phyloP scores from a whole-genome alignment of 192 early-diverging fungal species.

The Umbelopsis vinacea region DNA sequence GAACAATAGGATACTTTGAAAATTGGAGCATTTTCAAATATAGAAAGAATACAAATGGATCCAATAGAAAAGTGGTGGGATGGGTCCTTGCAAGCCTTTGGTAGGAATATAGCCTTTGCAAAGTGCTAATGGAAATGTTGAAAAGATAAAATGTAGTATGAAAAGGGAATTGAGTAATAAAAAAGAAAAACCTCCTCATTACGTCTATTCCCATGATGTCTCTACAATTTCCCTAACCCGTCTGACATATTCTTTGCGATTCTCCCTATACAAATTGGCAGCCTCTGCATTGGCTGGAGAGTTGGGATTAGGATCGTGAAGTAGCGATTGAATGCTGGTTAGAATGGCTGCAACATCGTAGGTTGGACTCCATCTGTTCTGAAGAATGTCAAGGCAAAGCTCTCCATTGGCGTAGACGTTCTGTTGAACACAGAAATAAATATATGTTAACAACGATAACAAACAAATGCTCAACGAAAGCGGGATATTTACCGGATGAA shows the following conservation, averaged over 20 bases:
- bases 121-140: conserved; percentile 1
- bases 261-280: conserved; percentile 90
- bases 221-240: conserved; percentile 92
- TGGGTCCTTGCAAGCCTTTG: neutral
- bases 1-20: neutral
- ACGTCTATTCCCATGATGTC: conserved; percentile 73
- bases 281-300: conserved; percentile 97
- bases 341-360: conserved; percentile 94
- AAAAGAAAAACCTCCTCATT: neutral
- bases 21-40: neutral
- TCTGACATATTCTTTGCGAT: conserved; percentile 91
- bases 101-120: neutral
- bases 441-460: neutral
- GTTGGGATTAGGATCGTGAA: conserved; percentile 97
- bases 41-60: too few species aligned
- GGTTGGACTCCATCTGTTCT: conserved; percentile 97
- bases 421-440: neutral
- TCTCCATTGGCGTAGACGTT: conserved; percentile 98
- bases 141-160: neutral
- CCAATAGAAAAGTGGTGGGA: neutral
- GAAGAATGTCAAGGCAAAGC: conserved; percentile 96
- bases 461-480: neutral
- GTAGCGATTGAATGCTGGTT: conserved; percentile 92
- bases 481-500: conserved; percentile 69
- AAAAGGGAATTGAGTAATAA: neutral